These are phyloP conservation scores for Themeda triandra DNA, from an alignment of 176 grass and related monocot species.

Conservation along the genomic window DNA sequence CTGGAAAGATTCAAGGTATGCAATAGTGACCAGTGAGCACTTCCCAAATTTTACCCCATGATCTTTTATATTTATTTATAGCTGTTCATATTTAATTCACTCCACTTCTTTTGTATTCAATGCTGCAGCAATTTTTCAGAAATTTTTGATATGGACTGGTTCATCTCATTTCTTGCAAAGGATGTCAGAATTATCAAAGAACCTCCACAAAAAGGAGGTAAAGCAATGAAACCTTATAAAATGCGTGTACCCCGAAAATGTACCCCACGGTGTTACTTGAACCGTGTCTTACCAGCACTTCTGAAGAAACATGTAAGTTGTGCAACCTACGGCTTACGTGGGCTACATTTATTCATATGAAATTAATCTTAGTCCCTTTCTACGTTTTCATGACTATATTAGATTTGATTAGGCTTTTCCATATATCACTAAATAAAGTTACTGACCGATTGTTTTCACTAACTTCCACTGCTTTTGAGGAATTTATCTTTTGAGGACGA, in stretches of 20 bases:
- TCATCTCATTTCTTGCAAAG: conserved; percentile 61
- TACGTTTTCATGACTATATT: background rate
- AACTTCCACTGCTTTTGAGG: background rate
- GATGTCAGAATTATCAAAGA: conserved; percentile 73
- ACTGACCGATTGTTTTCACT: background rate
- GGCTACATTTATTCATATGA: background rate
- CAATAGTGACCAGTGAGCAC: background rate
- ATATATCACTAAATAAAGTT: background rate
- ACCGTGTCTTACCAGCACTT: conserved; percentile 63
- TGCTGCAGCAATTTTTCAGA: conserved; percentile 69
- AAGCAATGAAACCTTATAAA: conserved; percentile 48
- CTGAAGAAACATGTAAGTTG: conserved; percentile 79
- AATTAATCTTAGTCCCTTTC: background rate
- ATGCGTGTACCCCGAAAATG: conserved; percentile 81
- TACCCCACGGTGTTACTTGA: conserved; percentile 63
- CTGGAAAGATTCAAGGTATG: conserved; percentile 86
- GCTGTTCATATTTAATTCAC: conserved; percentile 12
- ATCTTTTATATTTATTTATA: background rate
- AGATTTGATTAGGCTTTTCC: background rate
- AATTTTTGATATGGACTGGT: conserved; percentile 80
- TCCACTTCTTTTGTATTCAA: conserved; percentile 26
- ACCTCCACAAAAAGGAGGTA: conserved; percentile 57
- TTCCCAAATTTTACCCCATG: background rate
- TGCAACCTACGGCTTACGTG: background rate
- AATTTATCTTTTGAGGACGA: background rate